Base-by-base conservation (phyloP, 2,329 filamentous ascomycete species). In the Rosellinia necatrix region DNA sequence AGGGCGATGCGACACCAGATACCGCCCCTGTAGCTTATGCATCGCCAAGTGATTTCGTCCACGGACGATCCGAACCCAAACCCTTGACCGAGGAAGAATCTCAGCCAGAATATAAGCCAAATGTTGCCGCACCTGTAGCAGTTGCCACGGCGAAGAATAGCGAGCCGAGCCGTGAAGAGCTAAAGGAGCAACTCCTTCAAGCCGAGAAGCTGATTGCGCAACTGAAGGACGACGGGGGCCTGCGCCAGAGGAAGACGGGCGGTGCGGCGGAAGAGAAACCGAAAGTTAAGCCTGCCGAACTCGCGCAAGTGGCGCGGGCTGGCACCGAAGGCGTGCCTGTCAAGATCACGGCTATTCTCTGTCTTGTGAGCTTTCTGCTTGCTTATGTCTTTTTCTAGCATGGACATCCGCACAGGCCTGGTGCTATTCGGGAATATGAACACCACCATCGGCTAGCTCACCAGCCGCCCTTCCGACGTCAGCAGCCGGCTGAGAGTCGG, bases 351-450 rank as follows among this genome's bases (percentile, higher is more conserved):
- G 93, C 94, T 19, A 79, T 85, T 19, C 78, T 99, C 38, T 97
- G 92, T 72, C 79, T 99, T 67, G 68, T 96, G 62, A 92, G 91
- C 79, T 99, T 99, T 78, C 76, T 99, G 70, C 83, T 97, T 66
- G 94, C 92, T 52, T 99, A 97, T 76, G 85, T 97, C 74, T 92
- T 99, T 80, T 99, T 99, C 76, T 99, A 86, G 64, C 59, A 38
- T 57, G 51, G 34, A 50, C 50, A 25, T 41, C 24, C 4, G 24
- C 44, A 42, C 53, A 15, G 10, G 53, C n/a, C n/a, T 29, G 30
- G 17, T 8, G 15, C 43, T 40, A 22, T 47, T 49, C 15, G 24
- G 27, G 50, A 38, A 40, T 44, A 52, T 46, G 15, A 29, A 38
- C 38, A 46, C 24, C 34, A 56, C 22, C 40, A 40, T 40, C 10